Evolutionary conservation across 768 basidiomycete species (phyloP).

Genomic region (Panaeolus papilionaceus): DNA sequence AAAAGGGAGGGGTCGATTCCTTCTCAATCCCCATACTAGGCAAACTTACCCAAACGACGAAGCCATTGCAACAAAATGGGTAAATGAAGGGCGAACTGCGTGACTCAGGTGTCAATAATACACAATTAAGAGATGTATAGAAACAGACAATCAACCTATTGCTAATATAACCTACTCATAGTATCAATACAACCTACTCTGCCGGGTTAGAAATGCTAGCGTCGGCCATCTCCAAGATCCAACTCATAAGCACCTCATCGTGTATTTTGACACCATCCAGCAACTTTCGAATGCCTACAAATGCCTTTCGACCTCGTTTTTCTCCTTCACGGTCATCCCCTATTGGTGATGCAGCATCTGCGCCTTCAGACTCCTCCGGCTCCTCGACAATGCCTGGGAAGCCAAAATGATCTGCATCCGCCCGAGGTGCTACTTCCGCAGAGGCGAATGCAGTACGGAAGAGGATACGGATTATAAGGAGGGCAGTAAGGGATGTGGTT

Average conservation of each 20-base stretch:
- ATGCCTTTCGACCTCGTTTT: constrained; percentile 73
- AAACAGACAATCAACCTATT: not conserved
- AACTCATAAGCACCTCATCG: constrained; percentile 58
- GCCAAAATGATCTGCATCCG: constrained; percentile 87
- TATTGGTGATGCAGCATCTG: constrained; percentile 50
- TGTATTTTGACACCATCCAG: constrained; percentile 70
- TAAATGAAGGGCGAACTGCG: constrained; percentile 26
- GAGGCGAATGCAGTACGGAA: constrained; percentile 83
- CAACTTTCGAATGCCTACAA: constrained; percentile 61
- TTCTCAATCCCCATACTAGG: constrained; percentile 48
- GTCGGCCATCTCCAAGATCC: constrained; percentile 49
- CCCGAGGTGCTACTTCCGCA: constrained; percentile 68
- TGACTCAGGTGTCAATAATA: not conserved
- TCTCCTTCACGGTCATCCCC: constrained; percentile 71
- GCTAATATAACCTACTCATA: not conserved
- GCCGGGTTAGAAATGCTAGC: constrained; percentile 18
- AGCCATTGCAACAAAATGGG: constrained; percentile 40
- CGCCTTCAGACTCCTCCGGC: constrained; percentile 65
- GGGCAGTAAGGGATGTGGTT: constrained; percentile 76
- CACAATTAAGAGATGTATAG: not conserved
- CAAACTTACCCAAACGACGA: constrained; percentile 56
- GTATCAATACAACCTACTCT: not conserved
- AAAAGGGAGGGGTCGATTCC: constrained; percentile 41
- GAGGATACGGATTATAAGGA: constrained; percentile 83
- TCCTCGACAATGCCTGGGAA: constrained; percentile 87